A percentile compares a stretch with the other conserved stretches of the same genome.
Conservation (phyloP, 257 asterid genomes). For the Primulina huaijiensis region DNA sequence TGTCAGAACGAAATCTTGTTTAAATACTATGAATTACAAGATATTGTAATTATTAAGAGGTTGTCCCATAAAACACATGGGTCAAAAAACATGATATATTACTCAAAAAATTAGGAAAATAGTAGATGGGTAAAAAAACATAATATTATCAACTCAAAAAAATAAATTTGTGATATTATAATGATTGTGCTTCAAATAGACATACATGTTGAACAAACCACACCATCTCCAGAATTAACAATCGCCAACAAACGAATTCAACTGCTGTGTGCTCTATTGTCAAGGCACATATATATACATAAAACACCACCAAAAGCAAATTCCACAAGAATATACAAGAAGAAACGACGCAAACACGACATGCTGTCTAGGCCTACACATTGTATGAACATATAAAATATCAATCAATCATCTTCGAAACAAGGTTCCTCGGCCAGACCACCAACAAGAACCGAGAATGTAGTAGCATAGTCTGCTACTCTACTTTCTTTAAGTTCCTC, state of each 20-base stretch:
- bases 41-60: too few species aligned
- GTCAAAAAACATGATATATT: too few species aligned
- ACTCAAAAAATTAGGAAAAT: too few species aligned
- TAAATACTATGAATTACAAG: too few species aligned
- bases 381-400: neutral
- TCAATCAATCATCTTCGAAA: neutral
- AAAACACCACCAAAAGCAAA: neutral
- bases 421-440: slow-evolving; percentile 5
- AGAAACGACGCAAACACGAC: neutral
- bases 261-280: neutral
- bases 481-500: slow-evolving; percentile 25
- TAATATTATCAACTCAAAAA: too few species aligned
- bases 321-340: neutral
- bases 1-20: too few species aligned
- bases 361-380: neutral
- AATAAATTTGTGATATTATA: too few species aligned
- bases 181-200: neutral
- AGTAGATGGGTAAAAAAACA: neutral
- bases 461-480: slow-evolving; percentile 9
- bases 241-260: neutral
- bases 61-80: too few species aligned
- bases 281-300: neutral
- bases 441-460: slow-evolving; percentile 24
- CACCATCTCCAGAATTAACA: neutral
- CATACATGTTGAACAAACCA: neutral